phyloP scores from a whole-genome alignment of 2,329 filamentous ascomycete genomes.

The Alternaria sp. region DNA sequence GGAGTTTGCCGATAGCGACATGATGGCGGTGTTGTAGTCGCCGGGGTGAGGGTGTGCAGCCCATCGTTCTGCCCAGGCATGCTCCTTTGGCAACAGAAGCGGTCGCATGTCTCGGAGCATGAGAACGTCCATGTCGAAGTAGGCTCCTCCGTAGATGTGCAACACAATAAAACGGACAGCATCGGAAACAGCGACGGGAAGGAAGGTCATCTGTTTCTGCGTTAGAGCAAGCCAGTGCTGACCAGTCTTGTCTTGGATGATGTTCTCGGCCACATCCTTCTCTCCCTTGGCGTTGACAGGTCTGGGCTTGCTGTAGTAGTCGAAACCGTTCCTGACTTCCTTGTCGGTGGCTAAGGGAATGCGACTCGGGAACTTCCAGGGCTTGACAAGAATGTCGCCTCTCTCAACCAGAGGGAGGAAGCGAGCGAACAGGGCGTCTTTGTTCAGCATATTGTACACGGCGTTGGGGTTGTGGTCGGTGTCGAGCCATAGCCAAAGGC shows the following conservation, averaged over 20 bases:
- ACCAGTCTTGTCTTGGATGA: conserved; percentile 59
- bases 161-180: conserved; percentile 64
- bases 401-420: conserved; percentile 63
- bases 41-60: conserved; percentile 62
- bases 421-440: conserved; percentile 62
- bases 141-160: conserved; percentile 63
- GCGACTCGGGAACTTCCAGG: conserved; percentile 63
- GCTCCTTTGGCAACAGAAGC: conserved; percentile 60
- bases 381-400: conserved; percentile 61
- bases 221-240: conserved; percentile 64
- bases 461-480: conserved; percentile 61
- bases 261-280: conserved; percentile 59
- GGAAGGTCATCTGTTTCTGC: conserved; percentile 65
- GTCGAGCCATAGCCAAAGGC: conserved; percentile 64
- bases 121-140: conserved; percentile 65
- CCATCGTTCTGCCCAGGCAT: conserved; percentile 65
- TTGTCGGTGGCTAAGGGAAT: conserved; percentile 61
- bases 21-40: conserved; percentile 66
- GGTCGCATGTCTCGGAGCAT: conserved; percentile 65
- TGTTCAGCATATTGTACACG: conserved; percentile 61
- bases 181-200: conserved; percentile 66
- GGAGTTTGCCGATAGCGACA: conserved; percentile 65
- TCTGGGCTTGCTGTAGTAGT: conserved; percentile 59
- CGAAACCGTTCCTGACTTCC: conserved; percentile 59
- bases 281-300: conserved; percentile 56